Conservation (phyloP, 306 rosid species). For the Glycine tomentella region DNA sequence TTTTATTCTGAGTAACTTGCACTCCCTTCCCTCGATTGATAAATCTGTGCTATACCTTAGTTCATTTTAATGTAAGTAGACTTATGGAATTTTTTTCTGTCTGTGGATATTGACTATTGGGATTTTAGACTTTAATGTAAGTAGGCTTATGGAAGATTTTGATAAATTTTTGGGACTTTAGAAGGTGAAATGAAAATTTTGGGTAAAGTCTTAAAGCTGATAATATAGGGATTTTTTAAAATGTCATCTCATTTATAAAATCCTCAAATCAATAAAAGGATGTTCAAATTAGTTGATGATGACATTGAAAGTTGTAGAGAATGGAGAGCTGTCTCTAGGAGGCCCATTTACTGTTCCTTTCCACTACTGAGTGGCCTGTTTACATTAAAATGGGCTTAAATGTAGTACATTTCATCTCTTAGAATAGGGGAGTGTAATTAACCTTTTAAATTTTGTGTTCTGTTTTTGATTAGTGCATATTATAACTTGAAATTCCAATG, state of each 20-base stretch:
- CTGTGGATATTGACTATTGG: not conserved
- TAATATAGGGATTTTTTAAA: not conserved
- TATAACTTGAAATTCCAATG: constrained; percentile 11
- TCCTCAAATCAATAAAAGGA: not conserved
- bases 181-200: constrained; percentile 9
- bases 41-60: not conserved
- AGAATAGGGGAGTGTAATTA: not conserved
- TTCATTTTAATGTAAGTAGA: not conserved
- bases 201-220: not conserved
- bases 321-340: not conserved
- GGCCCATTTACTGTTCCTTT: not conserved
- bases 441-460: not conserved
- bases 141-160: not conserved
- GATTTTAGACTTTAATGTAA: not conserved
- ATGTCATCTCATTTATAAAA: not conserved
- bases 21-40: not conserved
- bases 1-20: not conserved
- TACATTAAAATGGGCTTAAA: not conserved
- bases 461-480: not conserved
- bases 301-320: not conserved
- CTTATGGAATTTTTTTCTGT: not conserved
- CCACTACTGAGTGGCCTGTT: not conserved
- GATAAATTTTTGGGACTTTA: not conserved
- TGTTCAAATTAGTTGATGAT: not conserved
- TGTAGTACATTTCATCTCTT: not conserved